Conservation (phyloP, 1,284 basidiomycete genomes). For the Tylopilus sp. region DNA sequence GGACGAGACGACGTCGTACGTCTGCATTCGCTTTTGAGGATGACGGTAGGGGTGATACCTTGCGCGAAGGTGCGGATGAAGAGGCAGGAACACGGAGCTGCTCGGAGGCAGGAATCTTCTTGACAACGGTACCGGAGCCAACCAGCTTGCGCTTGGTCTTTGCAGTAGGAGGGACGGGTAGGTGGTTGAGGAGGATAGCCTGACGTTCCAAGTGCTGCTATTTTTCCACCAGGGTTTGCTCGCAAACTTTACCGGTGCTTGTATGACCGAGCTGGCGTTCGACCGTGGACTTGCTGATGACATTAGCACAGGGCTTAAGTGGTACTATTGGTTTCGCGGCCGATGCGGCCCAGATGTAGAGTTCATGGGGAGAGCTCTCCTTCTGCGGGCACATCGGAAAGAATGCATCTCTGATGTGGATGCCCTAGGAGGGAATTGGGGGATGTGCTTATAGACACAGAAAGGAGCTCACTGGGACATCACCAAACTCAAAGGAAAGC, state of each 20-base stretch:
- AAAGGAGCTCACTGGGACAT: constrained; percentile 59
- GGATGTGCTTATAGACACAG: constrained; percentile 5
- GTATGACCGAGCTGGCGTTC: constrained; percentile 67
- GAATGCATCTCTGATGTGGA: constrained; percentile 71
- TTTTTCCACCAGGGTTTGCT: constrained; percentile 66
- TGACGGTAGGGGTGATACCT: constrained; percentile 38
- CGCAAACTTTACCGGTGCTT: constrained; percentile 64
- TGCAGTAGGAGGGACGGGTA: constrained; percentile 34
- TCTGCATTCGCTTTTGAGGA: constrained; percentile 31
- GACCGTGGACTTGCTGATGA: constrained; percentile 74
- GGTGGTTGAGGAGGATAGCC: constrained; percentile 61
- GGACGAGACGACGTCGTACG: constrained; percentile 62
- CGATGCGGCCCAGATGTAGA: constrained; percentile 73
- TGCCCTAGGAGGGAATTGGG: constrained; percentile 56
- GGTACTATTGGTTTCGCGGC: constrained; percentile 67
- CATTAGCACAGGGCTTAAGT: constrained; percentile 77
- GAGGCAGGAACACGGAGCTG: constrained; percentile 41
- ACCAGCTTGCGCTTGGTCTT: constrained; percentile 48
- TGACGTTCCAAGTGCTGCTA: constrained; percentile 65
- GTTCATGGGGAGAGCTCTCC: constrained; percentile 71
- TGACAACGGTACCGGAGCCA: constrained; percentile 38
- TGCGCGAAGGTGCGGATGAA: constrained; percentile 35
- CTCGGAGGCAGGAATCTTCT: constrained; percentile 50
- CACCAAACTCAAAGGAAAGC: constrained; percentile 70
- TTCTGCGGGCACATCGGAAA: constrained; percentile 65